Percentiles rank a stretch among this genome's conserved stretches.
These are phyloP conservation scores for Austroboletus niveus DNA, from an alignment of 1,284 basidiomycete species.

Conservation along the genomic window DNA sequence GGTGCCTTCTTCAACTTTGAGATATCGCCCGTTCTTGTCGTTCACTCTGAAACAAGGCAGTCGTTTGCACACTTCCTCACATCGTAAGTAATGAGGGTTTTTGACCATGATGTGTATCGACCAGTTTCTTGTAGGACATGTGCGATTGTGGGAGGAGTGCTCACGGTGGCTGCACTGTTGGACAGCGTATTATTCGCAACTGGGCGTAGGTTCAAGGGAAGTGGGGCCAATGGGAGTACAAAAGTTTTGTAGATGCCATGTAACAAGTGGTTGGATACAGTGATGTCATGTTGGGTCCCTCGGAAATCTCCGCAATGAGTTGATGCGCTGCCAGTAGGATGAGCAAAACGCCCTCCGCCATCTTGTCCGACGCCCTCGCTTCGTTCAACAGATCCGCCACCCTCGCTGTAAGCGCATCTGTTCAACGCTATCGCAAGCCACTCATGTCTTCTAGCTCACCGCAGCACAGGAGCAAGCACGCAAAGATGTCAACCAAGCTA, in stretches of 20 bases:
- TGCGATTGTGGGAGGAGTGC: constrained; percentile 95
- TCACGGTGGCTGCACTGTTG: constrained; percentile 92
- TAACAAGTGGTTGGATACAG: constrained; percentile 8
- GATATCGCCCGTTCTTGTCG: constrained; percentile 94
- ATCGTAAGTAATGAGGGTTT: constrained; percentile 58
- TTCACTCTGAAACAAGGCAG: constrained; percentile 88
- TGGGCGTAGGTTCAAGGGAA: constrained; percentile 58
- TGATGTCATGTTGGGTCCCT: constrained; percentile 7
- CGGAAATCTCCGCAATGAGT: constrained; percentile 28
- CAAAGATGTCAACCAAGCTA: constrained; percentile 44
- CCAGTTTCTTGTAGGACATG: constrained; percentile 65
- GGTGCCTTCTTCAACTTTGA: constrained; percentile 96
- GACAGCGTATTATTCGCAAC: constrained; percentile 87
- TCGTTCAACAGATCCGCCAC: constrained; percentile 34
- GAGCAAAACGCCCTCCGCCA: constrained; percentile 29
- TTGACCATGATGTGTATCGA: background rate
- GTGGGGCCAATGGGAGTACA: constrained; percentile 37
- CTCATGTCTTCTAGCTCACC: constrained; percentile 37
- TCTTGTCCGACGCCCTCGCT: constrained; percentile 34
- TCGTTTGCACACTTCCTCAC: constrained; percentile 97
- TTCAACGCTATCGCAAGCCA: background rate
- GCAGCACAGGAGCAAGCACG: constrained; percentile 45
- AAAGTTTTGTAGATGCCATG: constrained; percentile 46
- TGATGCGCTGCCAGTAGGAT: constrained; percentile 19
- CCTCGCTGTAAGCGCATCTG: constrained; percentile 28